These are phyloP conservation scores for Epichloe aotearoae DNA, from an alignment of 2,329 filamentous ascomycete species.

Conservation along the genomic window DNA sequence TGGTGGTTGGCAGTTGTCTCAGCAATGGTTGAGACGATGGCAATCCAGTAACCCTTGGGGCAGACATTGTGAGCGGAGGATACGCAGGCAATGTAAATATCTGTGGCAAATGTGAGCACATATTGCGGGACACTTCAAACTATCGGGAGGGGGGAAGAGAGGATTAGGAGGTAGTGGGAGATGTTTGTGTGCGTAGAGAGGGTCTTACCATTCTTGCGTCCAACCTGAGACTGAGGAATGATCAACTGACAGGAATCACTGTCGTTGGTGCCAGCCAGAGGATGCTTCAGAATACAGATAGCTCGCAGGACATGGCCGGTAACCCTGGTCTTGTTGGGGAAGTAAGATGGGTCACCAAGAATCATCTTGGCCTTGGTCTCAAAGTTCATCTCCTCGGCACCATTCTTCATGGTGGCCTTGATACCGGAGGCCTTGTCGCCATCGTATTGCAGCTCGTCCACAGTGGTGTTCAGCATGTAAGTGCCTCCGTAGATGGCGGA, in stretches of 20 bases:
- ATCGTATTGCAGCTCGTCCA: conserved; percentile 83
- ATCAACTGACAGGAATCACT: conserved; percentile 88
- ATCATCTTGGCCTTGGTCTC: conserved; percentile 94
- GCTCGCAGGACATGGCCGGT: conserved; percentile 86
- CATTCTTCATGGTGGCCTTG: conserved; percentile 83
- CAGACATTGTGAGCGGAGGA: conserved; percentile 96
- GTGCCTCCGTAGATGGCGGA: conserved; percentile 98
- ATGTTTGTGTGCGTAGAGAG: conserved; percentile 6
- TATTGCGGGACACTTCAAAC: not conserved
- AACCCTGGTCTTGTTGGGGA: conserved; percentile 76
- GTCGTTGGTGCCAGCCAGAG: conserved; percentile 77
- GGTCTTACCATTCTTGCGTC: conserved; percentile 76
- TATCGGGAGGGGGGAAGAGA: too few species aligned
- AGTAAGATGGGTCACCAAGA: conserved; percentile 92
- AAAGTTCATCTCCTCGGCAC: conserved; percentile 84
- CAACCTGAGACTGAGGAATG: conserved; percentile 94
- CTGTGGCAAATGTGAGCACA: conserved; percentile 27
- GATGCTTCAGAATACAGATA: conserved; percentile 95
- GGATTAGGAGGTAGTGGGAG: too few species aligned
- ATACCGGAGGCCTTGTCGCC: conserved; percentile 81
- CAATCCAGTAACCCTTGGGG: conserved; percentile 97
- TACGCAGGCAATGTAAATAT: conserved; percentile 94
- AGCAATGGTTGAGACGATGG: conserved; percentile 94
- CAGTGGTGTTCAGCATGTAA: conserved; percentile 95
- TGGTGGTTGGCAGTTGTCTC: conserved; percentile 89